Conservation (phyloP, 2,329 filamentous ascomycete genomes). For the Aspergillus spinulosporus region DNA sequence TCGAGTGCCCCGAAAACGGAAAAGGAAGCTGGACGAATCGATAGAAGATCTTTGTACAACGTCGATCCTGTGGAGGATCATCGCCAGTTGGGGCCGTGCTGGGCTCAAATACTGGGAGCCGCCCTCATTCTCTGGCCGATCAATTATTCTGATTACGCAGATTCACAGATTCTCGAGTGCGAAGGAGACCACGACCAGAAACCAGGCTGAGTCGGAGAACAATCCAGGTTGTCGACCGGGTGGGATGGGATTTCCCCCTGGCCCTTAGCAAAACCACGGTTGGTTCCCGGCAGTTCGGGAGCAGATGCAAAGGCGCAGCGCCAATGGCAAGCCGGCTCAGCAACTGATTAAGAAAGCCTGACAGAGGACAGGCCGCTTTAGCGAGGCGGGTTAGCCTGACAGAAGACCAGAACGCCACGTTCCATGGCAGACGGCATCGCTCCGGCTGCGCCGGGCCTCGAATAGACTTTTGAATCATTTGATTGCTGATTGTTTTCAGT, state of each 20-base stretch:
- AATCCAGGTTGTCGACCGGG: neutral
- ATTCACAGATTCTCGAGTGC: too few species aligned
- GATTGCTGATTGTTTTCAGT: too few species aligned
- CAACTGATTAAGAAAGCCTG: too few species aligned
- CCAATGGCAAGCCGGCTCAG: neutral
- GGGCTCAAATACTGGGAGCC: conserved; percentile 7
- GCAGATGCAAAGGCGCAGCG: neutral
- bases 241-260: neutral
- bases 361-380: too few species aligned
- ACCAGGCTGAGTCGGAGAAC: neutral
- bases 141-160: neutral
- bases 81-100: conserved; percentile 11
- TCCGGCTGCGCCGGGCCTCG: too few species aligned
- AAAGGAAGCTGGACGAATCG: neutral
- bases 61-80: conserved; percentile 9
- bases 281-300: neutral
- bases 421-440: too few species aligned
- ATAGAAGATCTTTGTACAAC: conserved; percentile 5
- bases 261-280: neutral
- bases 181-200: neutral
- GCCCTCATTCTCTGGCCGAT: neutral
- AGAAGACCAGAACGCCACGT: too few species aligned
- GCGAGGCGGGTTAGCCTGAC: too few species aligned
- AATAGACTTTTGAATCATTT: too few species aligned
- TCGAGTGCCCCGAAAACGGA: neutral